Evolutionary conservation across 257 asterid species (phyloP), one percentile per base, ranked within the genome.

Genomic region (Lavandula angustifolia): DNA sequence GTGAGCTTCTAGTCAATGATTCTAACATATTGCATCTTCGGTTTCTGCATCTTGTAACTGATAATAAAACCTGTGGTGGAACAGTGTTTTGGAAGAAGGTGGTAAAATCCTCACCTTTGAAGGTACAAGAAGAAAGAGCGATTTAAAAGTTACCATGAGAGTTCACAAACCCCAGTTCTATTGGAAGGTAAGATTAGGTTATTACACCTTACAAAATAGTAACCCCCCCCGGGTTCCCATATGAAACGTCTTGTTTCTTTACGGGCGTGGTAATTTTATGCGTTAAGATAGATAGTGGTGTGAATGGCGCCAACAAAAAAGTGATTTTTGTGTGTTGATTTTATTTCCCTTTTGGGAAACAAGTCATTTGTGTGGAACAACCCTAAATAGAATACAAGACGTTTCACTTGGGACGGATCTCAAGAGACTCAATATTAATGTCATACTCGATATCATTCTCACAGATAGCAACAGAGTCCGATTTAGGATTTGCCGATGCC

Each of bases 401-500:
- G n/a, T n/a, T n/a, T n/a, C n/a, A n/a, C n/a, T n/a, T n/a, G n/a
- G n/a, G n/a, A n/a, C n/a, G n/a, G n/a, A n/a, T n/a, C n/a, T n/a
- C n/a, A n/a, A n/a, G n/a, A n/a, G n/a, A n/a, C n/a, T n/a, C n/a
- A n/a, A n/a, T n/a, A n/a, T n/a, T n/a, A n/a, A n/a, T n/a, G n/a
- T n/a, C n/a, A 34, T 9, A 14, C 14, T 27, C 35, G n/a, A 18
- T 47, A 31, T 31, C 1, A 13, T 11, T 29, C 27, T 68, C 3
- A 14, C 76, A 88, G 95, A 82, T 86, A 41, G 90, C 90, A 47
- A 83, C 86, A 72, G 82, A 82, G 79, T 82, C 76, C 9, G 95
- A 90, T 59, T 69, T 87, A 69, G 97, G 97, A 67, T 81, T 90
- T 60, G 97, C 92, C 0, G 90, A 87, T 79, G 88, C 97, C 9